phyloP scores from a whole-genome alignment of 2,329 filamentous ascomycete genomes.

The Colletotrichum echinochloae region DNA sequence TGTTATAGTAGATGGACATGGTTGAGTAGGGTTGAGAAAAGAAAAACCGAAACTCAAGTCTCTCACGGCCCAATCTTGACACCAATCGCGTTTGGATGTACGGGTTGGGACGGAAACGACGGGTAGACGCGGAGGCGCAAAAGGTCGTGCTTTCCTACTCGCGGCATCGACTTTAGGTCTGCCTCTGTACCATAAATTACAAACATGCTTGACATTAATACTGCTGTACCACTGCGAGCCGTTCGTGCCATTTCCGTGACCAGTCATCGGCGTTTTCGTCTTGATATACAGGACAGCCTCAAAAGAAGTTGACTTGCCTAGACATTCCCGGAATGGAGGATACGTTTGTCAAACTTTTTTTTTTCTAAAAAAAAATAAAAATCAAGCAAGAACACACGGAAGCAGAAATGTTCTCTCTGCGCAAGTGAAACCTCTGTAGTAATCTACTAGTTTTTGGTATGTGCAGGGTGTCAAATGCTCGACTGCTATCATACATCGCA shows the following conservation, averaged over 20 bases:
- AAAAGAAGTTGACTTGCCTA: no score
- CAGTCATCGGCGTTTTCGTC: no score
- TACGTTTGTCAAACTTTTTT: no score
- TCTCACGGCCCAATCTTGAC: slow-evolving; percentile 27
- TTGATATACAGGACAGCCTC: no score
- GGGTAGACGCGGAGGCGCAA: slow-evolving; percentile 36
- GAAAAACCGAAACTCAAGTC: slow-evolving; percentile 1
- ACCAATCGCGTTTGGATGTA: slow-evolving; percentile 17
- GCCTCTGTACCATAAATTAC: slow-evolving; percentile 40
- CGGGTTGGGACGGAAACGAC: slow-evolving; percentile 21
- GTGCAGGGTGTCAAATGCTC: slow-evolving; percentile 2
- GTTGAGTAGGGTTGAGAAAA: slow-evolving; percentile 38
- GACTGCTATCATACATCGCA: slow-evolving; percentile 16
- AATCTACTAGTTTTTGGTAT: not conserved
- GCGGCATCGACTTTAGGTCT: slow-evolving; percentile 39
- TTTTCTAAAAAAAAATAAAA: not conserved
- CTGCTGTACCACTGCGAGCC: not conserved
- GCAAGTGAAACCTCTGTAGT: not conserved
- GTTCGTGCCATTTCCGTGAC: not conserved
- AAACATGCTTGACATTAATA: slow-evolving; percentile 38
- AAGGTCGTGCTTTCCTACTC: slow-evolving; percentile 34
- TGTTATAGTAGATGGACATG: slow-evolving; percentile 34
- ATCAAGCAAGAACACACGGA: no score
- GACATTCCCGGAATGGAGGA: no score
- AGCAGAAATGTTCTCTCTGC: not conserved